These are phyloP conservation scores for Cladosporium colombiae DNA, from an alignment of 2,329 filamentous ascomycete species.

Conservation along the genomic window DNA sequence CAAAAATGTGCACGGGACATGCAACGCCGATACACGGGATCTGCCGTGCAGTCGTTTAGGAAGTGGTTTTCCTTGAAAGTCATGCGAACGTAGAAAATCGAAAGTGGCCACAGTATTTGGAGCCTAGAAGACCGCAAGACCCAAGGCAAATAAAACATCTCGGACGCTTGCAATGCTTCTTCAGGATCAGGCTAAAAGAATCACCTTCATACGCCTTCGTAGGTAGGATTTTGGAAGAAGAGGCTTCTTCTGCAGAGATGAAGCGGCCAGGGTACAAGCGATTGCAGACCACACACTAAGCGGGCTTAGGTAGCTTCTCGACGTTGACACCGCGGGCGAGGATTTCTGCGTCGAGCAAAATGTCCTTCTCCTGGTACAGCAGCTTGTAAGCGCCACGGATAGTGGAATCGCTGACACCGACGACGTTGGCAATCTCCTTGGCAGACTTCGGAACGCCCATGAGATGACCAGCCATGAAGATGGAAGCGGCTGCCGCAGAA, in stretches of 20 bases:
- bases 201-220: slow-evolving; percentile 10
- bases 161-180: neutral
- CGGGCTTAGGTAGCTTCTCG: slow-evolving; percentile 63
- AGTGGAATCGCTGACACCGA: slow-evolving; percentile 92
- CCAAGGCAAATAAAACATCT: neutral
- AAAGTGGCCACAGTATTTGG: no score
- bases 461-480: slow-evolving; percentile 91
- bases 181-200: slow-evolving; percentile 2
- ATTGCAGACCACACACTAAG: slow-evolving; percentile 23
- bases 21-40: neutral
- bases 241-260: neutral
- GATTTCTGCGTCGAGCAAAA: slow-evolving; percentile 75
- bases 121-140: neutral
- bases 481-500: slow-evolving; percentile 90
- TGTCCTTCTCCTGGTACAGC: slow-evolving; percentile 72
- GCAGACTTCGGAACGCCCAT: slow-evolving; percentile 76
- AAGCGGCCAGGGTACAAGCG: neutral
- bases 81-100: neutral
- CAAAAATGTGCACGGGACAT: neutral
- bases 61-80: neutral
- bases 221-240: neutral
- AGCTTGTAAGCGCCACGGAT: slow-evolving; percentile 95
- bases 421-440: slow-evolving; percentile 83
- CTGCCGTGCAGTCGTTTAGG: neutral
- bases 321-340: slow-evolving; percentile 71